Percentiles rank a stretch among this genome's conserved stretches.
phyloP scores from a whole-genome alignment of 2,329 filamentous ascomycete species.

The Diaporthe australafricana region DNA sequence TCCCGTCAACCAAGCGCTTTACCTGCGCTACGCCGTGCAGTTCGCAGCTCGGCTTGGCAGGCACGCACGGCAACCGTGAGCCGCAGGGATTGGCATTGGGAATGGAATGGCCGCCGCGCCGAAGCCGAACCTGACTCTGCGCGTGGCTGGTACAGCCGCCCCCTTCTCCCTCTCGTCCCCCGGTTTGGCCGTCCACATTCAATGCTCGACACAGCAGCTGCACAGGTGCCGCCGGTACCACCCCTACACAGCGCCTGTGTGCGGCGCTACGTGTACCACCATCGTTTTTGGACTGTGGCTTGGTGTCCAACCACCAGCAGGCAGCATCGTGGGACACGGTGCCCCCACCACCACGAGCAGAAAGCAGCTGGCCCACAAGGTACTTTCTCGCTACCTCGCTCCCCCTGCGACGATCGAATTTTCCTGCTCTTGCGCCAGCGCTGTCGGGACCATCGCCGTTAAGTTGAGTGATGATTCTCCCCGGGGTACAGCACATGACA shows the following conservation, averaged over 20 bases:
- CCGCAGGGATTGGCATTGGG: conserved; percentile 13
- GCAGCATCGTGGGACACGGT: neutral
- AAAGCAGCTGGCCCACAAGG: neutral
- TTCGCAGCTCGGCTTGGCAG: conserved; percentile 9
- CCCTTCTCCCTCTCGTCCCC: neutral
- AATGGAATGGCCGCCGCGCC: neutral
- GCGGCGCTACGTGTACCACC: conserved; percentile 23
- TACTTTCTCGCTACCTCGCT: conserved; percentile 11
- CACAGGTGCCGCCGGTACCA: neutral
- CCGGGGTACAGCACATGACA: conserved; percentile 27
- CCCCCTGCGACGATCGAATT: conserved; percentile 31
- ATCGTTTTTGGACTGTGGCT: conserved; percentile 11
- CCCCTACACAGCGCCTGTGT: conserved; percentile 10
- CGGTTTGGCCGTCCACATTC: neutral
- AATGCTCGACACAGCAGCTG: neutral
- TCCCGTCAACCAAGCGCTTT: conserved; percentile 19
- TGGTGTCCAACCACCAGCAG: conserved; percentile 1
- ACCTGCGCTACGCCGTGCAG: neutral
- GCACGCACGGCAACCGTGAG: conserved; percentile 7
- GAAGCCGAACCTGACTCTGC: conserved; percentile 15
- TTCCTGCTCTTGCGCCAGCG: conserved; percentile 27
- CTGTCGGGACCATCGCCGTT: neutral
- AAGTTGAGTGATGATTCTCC: conserved; percentile 23
- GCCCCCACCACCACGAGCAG: neutral
- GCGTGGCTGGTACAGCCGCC: neutral